Percentiles rank a stretch among this genome's conserved stretches.
phyloP scores from a whole-genome alignment of 768 basidiomycete genomes.

The Botryobasidium botryosum region DNA sequence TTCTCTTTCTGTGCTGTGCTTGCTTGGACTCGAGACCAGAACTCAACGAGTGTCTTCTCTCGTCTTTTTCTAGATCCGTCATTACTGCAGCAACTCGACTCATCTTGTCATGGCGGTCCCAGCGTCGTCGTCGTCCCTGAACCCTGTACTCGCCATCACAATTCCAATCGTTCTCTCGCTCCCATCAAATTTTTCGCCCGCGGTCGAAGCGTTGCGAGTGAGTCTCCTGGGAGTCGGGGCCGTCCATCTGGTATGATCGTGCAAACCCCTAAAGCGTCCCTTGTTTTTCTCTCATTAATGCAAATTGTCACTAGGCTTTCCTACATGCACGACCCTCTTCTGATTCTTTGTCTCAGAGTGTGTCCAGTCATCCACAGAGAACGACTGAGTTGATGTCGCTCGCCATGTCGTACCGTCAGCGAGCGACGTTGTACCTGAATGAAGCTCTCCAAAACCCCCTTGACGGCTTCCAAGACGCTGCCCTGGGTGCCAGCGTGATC shows the following conservation, averaged over 20 bases:
- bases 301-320: constrained; percentile 17
- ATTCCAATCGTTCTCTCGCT: constrained; percentile 27
- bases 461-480: constrained; percentile 19
- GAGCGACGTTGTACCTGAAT: constrained; percentile 22
- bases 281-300: too few relatives aligned
- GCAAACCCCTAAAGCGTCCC: too few relatives aligned
- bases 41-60: too few relatives aligned
- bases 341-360: constrained; percentile 10
- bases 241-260: constrained; percentile 28
- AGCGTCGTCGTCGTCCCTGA: constrained; percentile 20
- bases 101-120: constrained; percentile 31
- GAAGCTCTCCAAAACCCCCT: constrained; percentile 19
- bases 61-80: constrained; percentile 23
- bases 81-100: constrained; percentile 30
- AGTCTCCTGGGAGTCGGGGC: constrained; percentile 26
- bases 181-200: constrained; percentile 21
- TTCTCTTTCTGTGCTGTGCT: background rate
- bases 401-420: constrained; percentile 21
- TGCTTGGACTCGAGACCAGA: constrained; percentile 22
- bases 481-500: constrained; percentile 17
- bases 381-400: constrained; percentile 22
- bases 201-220: constrained; percentile 26
- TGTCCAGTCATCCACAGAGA: constrained; percentile 4
- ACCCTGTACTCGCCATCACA: constrained; percentile 27
- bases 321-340: constrained; percentile 22